A percentile compares a stretch with the other conserved stretches of the same genome.
phyloP scores from a whole-genome alignment of 495 filamentous ascomycete genomes.

The Hypoxylon perforatum region DNA sequence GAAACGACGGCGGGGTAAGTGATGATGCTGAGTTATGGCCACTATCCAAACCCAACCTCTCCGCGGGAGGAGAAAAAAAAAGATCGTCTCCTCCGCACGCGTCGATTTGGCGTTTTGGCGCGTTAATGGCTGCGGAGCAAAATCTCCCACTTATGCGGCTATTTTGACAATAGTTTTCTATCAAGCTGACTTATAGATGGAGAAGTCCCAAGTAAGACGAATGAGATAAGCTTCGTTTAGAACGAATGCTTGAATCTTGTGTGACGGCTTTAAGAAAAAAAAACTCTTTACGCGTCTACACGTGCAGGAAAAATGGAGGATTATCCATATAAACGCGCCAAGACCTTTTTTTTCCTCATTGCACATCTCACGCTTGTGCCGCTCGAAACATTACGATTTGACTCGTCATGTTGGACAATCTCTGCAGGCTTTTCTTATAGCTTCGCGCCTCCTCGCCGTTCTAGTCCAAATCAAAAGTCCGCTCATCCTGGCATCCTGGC shows the following conservation, averaged over 20 bases:
- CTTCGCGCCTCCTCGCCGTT: constrained; percentile 24
- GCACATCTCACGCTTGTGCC: background rate
- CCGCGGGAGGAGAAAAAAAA: constrained; percentile 5
- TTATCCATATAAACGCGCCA: constrained; percentile 38
- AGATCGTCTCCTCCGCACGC: constrained; percentile 25
- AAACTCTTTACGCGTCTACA: constrained; percentile 18
- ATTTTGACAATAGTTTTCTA: constrained; percentile 13
- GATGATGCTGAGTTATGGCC: constrained; percentile 19
- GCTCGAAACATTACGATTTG: constrained; percentile 11
- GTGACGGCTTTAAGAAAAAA: constrained; percentile 19
- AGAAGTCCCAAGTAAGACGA: constrained; percentile 15
- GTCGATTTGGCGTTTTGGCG: constrained; percentile 41
- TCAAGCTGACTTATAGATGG: constrained; percentile 17
- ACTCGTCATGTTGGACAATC: constrained; percentile 17
- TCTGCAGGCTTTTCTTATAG: constrained; percentile 26
- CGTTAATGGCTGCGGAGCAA: constrained; percentile 29
- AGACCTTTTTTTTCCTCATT: constrained; percentile 16
- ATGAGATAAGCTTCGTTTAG: constrained; percentile 18
- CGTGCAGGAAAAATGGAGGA: background rate
- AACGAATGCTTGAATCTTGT: constrained; percentile 6
- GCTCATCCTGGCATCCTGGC: background rate
- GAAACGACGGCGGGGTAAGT: constrained; percentile 18
- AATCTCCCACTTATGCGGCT: constrained; percentile 20
- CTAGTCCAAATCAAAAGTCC: constrained; percentile 11
- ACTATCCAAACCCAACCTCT: constrained; percentile 25